Evolutionary conservation across 495 filamentous ascomycete genomes (phyloP), one percentile per base, ranked within the genome.

Genomic region (Astrothelium subdiscretum): DNA sequence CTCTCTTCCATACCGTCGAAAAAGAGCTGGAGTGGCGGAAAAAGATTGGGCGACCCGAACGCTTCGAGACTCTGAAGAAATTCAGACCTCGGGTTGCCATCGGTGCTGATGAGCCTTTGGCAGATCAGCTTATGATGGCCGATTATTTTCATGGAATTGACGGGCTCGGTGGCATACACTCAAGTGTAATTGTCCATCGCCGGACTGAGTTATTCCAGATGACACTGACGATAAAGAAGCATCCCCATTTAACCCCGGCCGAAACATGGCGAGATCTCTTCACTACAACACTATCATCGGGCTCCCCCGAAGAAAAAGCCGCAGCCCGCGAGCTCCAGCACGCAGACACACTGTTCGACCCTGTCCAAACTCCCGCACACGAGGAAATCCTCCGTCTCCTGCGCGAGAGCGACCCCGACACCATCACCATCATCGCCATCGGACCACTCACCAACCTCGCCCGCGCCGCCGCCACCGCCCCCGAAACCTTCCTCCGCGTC

Each of bases 71-170:
- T 11, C 74, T 99, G 67, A 78, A 78, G 40, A 77, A 80, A 10
- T 83, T 74, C 69, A 90, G 87, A 68, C 95, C 94, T 2, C 69
- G 96, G 58, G 82, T 97, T 31, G 91, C 94, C 5, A 80, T 97
- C 29, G 94, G 94, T 2, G 87, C 94, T 1, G 83, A 89, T 59
- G 84, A 89, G 62, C 89, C 94, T 1, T 76, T 99, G 11, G 90
- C 90, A 64, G 89, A 91, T 60, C 88, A 94, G 69, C 76, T 84
- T 43, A 78, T 96, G 67, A 82, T 90, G 77, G 89, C 87, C 10
- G 94, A 97, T 73, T 88, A 91, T 73, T 97, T 96, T 67, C 94
- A 98, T 75, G 94, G 94, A 32, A 78, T 78, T 1, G 94, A 99
- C 70, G 94, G 94, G 1, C 80, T 99, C 5, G 92, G 90, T 27